A percentile compares a stretch with the other conserved stretches of the same genome.
Evolutionary conservation across 371 early-diverging fungal species (phyloP).

Genomic region (Syncephalastrum sp.): DNA sequence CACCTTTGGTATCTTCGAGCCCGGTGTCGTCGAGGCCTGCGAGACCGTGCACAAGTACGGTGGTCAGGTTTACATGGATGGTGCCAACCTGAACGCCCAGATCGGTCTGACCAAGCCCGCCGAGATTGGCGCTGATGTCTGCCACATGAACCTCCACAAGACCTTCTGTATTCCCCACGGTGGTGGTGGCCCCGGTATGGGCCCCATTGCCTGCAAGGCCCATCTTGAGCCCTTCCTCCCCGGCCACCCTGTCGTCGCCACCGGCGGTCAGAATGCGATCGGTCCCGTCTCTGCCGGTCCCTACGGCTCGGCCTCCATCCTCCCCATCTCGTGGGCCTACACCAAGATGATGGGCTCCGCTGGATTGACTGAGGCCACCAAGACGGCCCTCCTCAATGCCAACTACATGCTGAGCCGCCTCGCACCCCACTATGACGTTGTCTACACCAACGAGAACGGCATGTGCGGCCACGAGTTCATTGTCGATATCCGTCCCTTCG

Average conservation of each 20-base stretch:
- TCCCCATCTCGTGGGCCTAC: conserved; percentile 98
- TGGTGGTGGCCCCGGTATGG: conserved; percentile 97
- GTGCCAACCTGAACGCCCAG: conserved; percentile 98
- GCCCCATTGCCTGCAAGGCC: conserved; percentile 88
- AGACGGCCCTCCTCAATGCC: conserved; percentile 92
- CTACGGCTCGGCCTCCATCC: conserved; percentile 93
- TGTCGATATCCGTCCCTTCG: conserved; percentile 89
- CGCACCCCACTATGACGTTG: conserved; percentile 81
- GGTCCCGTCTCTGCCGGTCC: conserved; percentile 96
- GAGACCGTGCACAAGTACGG: conserved; percentile 86
- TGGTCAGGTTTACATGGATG: conserved; percentile 99
- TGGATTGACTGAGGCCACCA: conserved; percentile 84
- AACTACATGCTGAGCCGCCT: conserved; percentile 96
- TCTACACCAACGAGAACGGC: conserved; percentile 90
- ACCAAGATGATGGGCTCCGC: conserved; percentile 94
- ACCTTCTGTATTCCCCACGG: conserved; percentile 98
- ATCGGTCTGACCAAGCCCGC: conserved; percentile 95
- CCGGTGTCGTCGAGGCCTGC: conserved; percentile 82
- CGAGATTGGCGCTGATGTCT: conserved; percentile 97
- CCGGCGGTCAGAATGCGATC: conserved; percentile 75
- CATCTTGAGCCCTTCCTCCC: conserved; percentile 93
- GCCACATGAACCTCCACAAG: conserved; percentile 98
- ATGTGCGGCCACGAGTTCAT: conserved; percentile 99
- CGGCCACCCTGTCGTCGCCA: conserved; percentile 81
- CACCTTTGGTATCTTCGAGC: conserved; percentile 97